A percentile compares a stretch with the other conserved stretches of the same genome.
Conservation (phyloP, 164 flowering plant species). For the Macadamia integrifolia region DNA sequence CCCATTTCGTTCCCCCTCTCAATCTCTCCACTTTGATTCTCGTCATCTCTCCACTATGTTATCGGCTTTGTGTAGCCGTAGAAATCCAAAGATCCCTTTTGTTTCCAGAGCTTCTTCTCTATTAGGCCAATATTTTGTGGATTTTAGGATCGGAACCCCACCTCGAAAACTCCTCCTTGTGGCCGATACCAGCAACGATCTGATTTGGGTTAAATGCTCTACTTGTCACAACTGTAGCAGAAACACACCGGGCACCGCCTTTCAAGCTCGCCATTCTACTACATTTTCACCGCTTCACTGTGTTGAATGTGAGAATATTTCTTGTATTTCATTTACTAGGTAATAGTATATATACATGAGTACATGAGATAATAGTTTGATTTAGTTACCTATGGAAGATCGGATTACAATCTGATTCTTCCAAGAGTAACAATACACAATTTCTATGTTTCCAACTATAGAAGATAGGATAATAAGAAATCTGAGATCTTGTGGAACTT, state of each 20-base stretch:
- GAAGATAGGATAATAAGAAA: too few species aligned
- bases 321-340: too few species aligned
- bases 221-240: conserved; percentile 50
- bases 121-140: conserved; percentile 34
- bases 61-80: neutral
- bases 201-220: conserved; percentile 74
- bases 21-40: conserved; percentile 5
- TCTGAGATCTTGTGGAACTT: too few species aligned
- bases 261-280: conserved; percentile 53
- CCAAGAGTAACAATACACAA: too few species aligned
- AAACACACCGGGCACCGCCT: conserved; percentile 31
- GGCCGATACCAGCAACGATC: conserved; percentile 79
- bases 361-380: too few species aligned
- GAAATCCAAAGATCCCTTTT: conserved; percentile 5
- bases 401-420: too few species aligned
- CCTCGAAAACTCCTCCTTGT: conserved; percentile 59
- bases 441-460: too few species aligned
- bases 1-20: conserved; percentile 9
- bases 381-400: too few species aligned
- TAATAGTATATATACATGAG: too few species aligned
- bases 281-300: conserved; percentile 53
- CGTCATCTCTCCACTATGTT: conserved; percentile 10
- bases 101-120: conserved; percentile 29
- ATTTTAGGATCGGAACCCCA: conserved; percentile 59
- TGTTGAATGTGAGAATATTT: too few species aligned